Percentiles rank a stretch among this genome's conserved stretches.
Evolutionary conservation across 208 protist genomes (phyloP).

Genomic region (Crithidia sp.): DNA sequence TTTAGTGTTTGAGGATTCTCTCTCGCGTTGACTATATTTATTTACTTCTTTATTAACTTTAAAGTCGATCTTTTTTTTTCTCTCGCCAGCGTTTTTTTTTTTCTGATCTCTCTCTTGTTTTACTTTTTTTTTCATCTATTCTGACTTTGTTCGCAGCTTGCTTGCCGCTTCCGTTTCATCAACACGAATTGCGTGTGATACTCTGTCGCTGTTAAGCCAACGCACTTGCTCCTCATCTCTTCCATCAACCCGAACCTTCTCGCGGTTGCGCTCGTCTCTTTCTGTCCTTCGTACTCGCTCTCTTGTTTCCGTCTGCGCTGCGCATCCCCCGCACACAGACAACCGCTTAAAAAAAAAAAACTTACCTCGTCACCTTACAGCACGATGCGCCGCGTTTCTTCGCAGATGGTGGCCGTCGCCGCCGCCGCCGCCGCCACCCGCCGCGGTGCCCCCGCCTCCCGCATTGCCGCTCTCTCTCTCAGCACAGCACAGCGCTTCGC

Average conservation of each 20-base stretch:
- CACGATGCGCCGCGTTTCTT: conserved; percentile 46
- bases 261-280: neutral
- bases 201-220: neutral
- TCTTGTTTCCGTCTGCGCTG: conserved; percentile 19
- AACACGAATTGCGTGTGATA: neutral
- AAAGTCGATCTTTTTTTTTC: conserved; percentile 1
- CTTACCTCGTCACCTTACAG: no score
- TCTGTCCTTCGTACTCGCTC: conserved; percentile 8
- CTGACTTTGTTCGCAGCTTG: neutral
- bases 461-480: neutral
- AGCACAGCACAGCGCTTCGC: neutral
- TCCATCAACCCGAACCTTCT: neutral
- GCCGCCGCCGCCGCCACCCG: neutral
- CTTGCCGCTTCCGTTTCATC: neutral
- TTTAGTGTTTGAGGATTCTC: neutral
- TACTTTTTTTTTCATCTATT: conserved; percentile 3
- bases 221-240: neutral
- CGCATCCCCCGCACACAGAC: neutral
- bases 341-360: neutral
- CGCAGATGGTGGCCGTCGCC: conserved; percentile 13
- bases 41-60: neutral
- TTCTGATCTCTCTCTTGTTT: conserved; percentile 17
- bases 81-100: neutral
- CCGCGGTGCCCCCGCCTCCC: neutral
- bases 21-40: neutral